phyloP scores from a whole-genome alignment of 352 stramenopile genomes.

The Phytophthora pisi region DNA sequence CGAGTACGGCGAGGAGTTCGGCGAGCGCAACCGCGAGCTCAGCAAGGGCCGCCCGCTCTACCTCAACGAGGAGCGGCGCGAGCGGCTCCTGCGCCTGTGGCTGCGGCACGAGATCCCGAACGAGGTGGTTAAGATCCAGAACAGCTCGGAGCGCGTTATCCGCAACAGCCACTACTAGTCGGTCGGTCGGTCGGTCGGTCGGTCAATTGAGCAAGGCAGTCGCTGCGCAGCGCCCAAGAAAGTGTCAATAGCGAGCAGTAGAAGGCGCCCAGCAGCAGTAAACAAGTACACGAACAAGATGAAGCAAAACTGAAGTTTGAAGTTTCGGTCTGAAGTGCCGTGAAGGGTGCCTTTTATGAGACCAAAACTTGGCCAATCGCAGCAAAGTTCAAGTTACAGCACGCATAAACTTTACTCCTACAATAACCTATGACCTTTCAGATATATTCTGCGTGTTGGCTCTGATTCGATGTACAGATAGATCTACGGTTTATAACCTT shows the following conservation, averaged over 20 bases:
- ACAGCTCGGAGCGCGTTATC: slow-evolving; percentile 88
- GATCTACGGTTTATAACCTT: too few relatives aligned
- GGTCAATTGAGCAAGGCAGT: background rate
- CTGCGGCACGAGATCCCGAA: slow-evolving; percentile 83
- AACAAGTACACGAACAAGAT: slow-evolving; percentile 2
- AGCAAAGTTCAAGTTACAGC: slow-evolving; percentile 2
- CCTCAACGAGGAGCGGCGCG: slow-evolving; percentile 71
- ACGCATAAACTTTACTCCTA: background rate
- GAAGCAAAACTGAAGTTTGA: slow-evolving; percentile 15
- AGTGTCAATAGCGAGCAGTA: slow-evolving; percentile 19
- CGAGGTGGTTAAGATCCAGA: slow-evolving; percentile 89
- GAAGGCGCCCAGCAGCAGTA: background rate
- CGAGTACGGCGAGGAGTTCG: slow-evolving; percentile 90
- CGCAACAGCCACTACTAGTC: slow-evolving; percentile 87
- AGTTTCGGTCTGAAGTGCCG: slow-evolving; percentile 18
- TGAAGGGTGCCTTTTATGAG: background rate
- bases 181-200: background rate
- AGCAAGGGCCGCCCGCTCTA: slow-evolving; percentile 86
- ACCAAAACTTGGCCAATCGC: background rate
- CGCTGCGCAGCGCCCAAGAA: background rate
- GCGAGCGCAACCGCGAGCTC: slow-evolving; percentile 79
- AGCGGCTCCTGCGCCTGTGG: slow-evolving; percentile 80
- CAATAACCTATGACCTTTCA: background rate
- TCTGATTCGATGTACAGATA: too few relatives aligned
- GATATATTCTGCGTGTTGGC: background rate